Evolutionary conservation across 371 early-diverging fungal species (phyloP), one percentile per base, ranked within the genome.

Genomic region (Mucor racemosus): DNA sequence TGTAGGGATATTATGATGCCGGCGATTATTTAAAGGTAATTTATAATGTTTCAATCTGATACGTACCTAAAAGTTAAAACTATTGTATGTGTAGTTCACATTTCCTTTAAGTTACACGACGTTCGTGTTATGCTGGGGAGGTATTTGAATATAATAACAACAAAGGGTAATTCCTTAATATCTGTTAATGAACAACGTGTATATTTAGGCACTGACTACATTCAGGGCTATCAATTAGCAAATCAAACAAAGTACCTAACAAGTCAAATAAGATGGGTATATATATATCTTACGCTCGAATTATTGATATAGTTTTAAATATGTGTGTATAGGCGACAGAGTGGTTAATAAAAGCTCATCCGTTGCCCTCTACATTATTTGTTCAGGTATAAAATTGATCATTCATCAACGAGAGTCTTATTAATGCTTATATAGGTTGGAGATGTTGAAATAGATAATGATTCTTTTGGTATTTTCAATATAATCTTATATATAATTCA

Each of bases 221-320:
- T 64, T 60, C 69, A 86, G 7, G 88, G 88, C 7, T 88, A 86
- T 54, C 67, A 72, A 42, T 62, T 76, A 35, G 85, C 89, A 21
- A 71, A 79, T 26, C 84, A 88, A 66, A 74, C 80, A 8, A 50
- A 41, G 0, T 76, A 86, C 19, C 68, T 89, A 2, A 66, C 75
- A 15, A 76, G 77, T 55, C 86, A 80, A 74, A 60, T 89, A 14
- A 83, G 81, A 64, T 89, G 89, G 89, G 89, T 88, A 38, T 78
- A 33, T 56, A 13, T 10, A 19, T 19, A 9, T 11, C 26, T 26
- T 26, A 26, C 26, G 26, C 26, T 26, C 26, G 26, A 26, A 17
- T 44, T n/a, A 15, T 17, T 19, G 46, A 5, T 15, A 46, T 5
- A 46, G 9, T 3, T 46, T 19, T 46, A 19, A 46, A 46, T 17